These are phyloP conservation scores for Trichoderma lentiforme DNA, from an alignment of 2,329 filamentous ascomycete species.

Conservation along the genomic window DNA sequence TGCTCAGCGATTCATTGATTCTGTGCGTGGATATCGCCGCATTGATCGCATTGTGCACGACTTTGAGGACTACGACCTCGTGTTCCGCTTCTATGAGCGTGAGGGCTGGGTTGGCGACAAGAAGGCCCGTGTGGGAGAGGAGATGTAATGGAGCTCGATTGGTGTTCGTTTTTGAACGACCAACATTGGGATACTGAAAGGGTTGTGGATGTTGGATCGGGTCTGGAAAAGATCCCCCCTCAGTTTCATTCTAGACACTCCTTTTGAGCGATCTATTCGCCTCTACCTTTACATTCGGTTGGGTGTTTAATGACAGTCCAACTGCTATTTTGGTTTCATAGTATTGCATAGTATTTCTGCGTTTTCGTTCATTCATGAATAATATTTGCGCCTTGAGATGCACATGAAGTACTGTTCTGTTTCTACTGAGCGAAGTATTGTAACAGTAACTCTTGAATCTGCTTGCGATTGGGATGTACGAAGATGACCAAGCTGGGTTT, in stretches of 20 bases:
- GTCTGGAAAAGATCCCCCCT: not conserved
- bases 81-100: slow-evolving; percentile 94
- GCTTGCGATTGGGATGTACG: not conserved
- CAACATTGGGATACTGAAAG: not conserved
- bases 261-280: not conserved
- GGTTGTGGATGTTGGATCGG: not conserved
- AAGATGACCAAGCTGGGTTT: not conserved
- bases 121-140: slow-evolving; percentile 53
- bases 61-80: slow-evolving; percentile 92
- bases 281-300: not conserved
- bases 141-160: slow-evolving; percentile 29
- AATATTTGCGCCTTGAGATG: not conserved
- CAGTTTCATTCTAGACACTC: slow-evolving; percentile 14
- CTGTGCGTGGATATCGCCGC: slow-evolving; percentile 79
- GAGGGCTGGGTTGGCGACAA: slow-evolving; percentile 67
- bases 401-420: not conserved
- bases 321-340: not conserved
- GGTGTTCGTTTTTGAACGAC: not conserved
- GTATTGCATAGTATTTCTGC: not conserved
- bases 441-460: not conserved
- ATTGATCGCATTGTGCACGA: slow-evolving; percentile 96
- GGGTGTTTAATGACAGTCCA: not conserved
- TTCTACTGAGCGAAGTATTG: not conserved
- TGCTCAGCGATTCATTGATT: slow-evolving; percentile 62
- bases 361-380: not conserved